Conservation (phyloP, 352 stramenopile genomes). For the Phytophthora sp. region DNA sequence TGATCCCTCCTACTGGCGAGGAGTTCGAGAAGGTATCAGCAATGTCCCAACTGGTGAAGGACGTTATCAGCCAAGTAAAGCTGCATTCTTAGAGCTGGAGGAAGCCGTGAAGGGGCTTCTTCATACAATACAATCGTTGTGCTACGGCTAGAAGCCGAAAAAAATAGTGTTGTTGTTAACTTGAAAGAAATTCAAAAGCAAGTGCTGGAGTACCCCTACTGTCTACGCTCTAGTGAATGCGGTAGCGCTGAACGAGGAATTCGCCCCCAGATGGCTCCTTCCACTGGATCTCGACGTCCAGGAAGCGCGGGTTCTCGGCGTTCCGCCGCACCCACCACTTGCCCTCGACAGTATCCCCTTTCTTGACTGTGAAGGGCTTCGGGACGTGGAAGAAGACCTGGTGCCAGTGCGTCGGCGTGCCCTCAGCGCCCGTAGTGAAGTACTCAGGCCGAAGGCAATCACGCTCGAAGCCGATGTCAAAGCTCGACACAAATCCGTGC, state of each 20-base stretch:
- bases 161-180: slow-evolving; percentile 13
- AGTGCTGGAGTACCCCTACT: slow-evolving; percentile 12
- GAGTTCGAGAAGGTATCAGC: slow-evolving; percentile 73
- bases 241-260: slow-evolving; percentile 69
- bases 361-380: slow-evolving; percentile 71
- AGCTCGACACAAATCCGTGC: slow-evolving; percentile 96
- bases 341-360: slow-evolving; percentile 82
- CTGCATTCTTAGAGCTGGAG: slow-evolving; percentile 30
- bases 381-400: slow-evolving; percentile 98
- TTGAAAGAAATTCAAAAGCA: slow-evolving; percentile 27
- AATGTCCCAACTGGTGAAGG: slow-evolving; percentile 88
- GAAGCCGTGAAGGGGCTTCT: too few relatives aligned
- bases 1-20: slow-evolving; percentile 45
- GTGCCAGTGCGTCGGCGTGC: slow-evolving; percentile 98
- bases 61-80: slow-evolving; percentile 78
- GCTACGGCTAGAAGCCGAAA: background rate
- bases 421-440: slow-evolving; percentile 93
- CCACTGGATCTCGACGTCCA: slow-evolving; percentile 92
- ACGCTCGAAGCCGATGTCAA: slow-evolving; percentile 97
- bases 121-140: background rate
- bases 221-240: slow-evolving; percentile 69
- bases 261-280: slow-evolving; percentile 47
- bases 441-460: slow-evolving; percentile 93
- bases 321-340: slow-evolving; percentile 91
- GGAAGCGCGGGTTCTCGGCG: slow-evolving; percentile 92